These are phyloP conservation scores for Dendrobium officinale DNA, from an alignment of 106 monocot genomes.

Conservation along the genomic window DNA sequence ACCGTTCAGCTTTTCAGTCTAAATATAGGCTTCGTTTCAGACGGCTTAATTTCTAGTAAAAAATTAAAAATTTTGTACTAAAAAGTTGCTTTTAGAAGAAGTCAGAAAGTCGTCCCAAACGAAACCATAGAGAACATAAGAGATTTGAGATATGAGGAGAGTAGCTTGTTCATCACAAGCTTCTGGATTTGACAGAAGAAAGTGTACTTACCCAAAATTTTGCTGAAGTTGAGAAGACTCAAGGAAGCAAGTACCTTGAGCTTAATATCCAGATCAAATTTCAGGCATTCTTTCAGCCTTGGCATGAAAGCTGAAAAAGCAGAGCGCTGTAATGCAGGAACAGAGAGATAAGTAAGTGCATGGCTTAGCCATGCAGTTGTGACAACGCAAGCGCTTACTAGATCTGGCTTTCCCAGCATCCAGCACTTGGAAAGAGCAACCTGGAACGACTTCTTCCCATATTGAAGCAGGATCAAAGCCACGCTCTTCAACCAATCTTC, in stretches of 20 bases:
- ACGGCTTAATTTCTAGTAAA: no score
- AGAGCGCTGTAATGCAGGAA: constrained; percentile 17
- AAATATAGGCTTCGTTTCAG: no score
- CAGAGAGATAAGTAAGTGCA: constrained; percentile 18
- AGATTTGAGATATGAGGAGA: no score
- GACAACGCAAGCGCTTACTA: constrained; percentile 24
- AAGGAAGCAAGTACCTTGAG: constrained; percentile 34
- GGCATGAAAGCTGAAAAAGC: constrained; percentile 30
- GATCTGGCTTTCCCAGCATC: constrained; percentile 11
- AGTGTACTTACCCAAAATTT: constrained; percentile 26
- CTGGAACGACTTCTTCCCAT: constrained; percentile 34
- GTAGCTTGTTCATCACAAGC: no score
- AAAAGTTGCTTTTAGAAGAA: no score
- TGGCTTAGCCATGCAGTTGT: constrained; percentile 46
- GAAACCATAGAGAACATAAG: no score
- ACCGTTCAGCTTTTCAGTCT: background rate
- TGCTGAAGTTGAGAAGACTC: constrained; percentile 40
- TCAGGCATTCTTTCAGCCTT: constrained; percentile 22
- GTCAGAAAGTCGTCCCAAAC: no score
- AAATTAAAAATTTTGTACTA: no score
- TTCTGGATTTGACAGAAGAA: no score
- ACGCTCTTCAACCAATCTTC: constrained; percentile 31
- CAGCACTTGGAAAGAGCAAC: constrained; percentile 33
- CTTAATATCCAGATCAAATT: constrained; percentile 8
- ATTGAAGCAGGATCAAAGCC: constrained; percentile 24